Conservation (phyloP, 1,284 basidiomycete species). For the Ceratobasidium sp. region DNA sequence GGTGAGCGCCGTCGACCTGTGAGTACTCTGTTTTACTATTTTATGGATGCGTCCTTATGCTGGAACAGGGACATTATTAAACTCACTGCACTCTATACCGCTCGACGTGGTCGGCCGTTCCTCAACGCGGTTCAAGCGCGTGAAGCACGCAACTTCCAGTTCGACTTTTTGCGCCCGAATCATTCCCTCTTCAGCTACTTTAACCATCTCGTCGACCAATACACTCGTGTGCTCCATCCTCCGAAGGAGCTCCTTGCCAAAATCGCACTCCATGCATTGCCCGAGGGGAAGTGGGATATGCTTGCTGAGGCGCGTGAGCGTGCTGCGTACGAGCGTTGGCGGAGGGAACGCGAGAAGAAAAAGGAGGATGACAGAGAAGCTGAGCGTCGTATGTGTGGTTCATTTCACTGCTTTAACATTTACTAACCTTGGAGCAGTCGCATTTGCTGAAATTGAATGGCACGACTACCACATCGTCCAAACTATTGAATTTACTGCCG, state of each 20-base stretch:
- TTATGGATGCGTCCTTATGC: slow-evolving; percentile 43
- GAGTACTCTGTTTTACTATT: slow-evolving; percentile 50
- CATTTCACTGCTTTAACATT: background rate
- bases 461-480: slow-evolving; percentile 99
- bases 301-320: slow-evolving; percentile 80
- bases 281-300: slow-evolving; percentile 72
- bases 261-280: slow-evolving; percentile 64
- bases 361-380: slow-evolving; percentile 89
- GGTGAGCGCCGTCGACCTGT: slow-evolving; percentile 91
- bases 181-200: slow-evolving; percentile 97
- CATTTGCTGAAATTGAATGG: slow-evolving; percentile 98
- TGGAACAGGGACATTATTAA: slow-evolving; percentile 81
- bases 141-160: slow-evolving; percentile 96
- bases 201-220: slow-evolving; percentile 96
- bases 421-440: slow-evolving; percentile 59
- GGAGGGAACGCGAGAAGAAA: slow-evolving; percentile 85
- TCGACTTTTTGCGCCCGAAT: slow-evolving; percentile 94
- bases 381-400: slow-evolving; percentile 68
- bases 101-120: slow-evolving; percentile 88
- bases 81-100: slow-evolving; percentile 94
- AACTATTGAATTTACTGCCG: slow-evolving; percentile 96
- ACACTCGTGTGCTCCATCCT: slow-evolving; percentile 89
- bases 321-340: slow-evolving; percentile 88
- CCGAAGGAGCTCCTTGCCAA: slow-evolving; percentile 75
- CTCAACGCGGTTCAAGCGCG: slow-evolving; percentile 83